Evolutionary conservation across 768 basidiomycete genomes (phyloP), one percentile per base, ranked within the genome.

Genomic region (Mycena belliarum): DNA sequence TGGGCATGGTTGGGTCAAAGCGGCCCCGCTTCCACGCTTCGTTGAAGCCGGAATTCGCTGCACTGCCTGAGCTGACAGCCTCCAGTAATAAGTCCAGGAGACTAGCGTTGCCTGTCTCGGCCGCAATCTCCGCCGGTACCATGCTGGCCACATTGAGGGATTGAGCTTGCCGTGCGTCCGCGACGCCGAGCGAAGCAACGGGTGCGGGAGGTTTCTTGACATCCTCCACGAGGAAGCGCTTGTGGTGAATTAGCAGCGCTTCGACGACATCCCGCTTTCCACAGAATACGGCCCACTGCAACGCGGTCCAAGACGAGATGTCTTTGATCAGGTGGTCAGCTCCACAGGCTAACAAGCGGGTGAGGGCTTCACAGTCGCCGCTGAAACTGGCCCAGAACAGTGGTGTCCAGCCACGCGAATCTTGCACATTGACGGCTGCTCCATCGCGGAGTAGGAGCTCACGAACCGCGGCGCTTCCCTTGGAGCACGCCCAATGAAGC

Each of bases 401-500:
- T 14, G 59, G 59, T 18, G 59, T 55, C 59, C 59, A 60, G 33
- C 48, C 32, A 15, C 40, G 53, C 29, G 44, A 43, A 41, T 60
- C 59, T 21, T 53, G 25, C 29, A 53, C 43, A 55, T 60, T 29
- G 38, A 60, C 4, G 33, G 46, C 40, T 49, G 46, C 59, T 12
- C 53, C 43, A 48, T 35, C 24, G 26, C 29, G 32, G 18, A 60
- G 52, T 16, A 60, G 32, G n/a, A 60, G 59, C 42, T 60, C 48
- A 5, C 52, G 52, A 42, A 60, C 48, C 21, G 35, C 48, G 15
- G 21, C 7, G 29, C 59, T 54, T 32, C 47, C 20, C 29, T 43
- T 52, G 49, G 49, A 60, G 52, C 59, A 55, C 12, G 59, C 59
- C 59, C 59, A 60, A 33, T 60, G 59, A 45, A 60, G 59, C 32